Conservation (phyloP, 495 filamentous ascomycete genomes). For the Halenospora varia region DNA sequence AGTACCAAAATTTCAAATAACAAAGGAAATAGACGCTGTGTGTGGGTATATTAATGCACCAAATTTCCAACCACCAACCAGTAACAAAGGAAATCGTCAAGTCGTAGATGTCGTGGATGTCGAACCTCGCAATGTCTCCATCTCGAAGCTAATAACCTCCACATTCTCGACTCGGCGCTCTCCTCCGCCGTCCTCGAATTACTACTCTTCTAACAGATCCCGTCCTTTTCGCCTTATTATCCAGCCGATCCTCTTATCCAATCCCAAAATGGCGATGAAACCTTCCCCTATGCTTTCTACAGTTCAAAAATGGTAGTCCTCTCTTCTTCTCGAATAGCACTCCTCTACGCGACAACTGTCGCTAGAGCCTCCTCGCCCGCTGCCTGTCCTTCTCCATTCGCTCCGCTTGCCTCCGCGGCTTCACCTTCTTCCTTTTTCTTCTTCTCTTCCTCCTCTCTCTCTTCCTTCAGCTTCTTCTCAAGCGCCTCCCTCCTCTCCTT, state of each 20-base stretch:
- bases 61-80: neutral
- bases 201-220: no score
- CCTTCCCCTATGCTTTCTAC: neutral
- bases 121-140: neutral
- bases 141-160: neutral
- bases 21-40: neutral
- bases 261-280: neutral
- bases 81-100: neutral
- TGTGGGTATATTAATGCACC: neutral
- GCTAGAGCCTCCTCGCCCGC: neutral
- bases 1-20: neutral
- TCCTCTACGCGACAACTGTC: neutral
- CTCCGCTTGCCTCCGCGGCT: neutral
- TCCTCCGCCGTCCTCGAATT: neutral
- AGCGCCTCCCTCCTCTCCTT: slow-evolving; percentile 8
- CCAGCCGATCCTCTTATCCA: neutral
- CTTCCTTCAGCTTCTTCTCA: slow-evolving; percentile 12
- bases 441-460: slow-evolving; percentile 4
- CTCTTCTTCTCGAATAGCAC: neutral
- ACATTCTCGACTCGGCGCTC: neutral
- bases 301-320: neutral
- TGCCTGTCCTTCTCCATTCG: neutral
- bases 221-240: no score
- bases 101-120: neutral
- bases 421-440: neutral